Percentiles rank a stretch among this genome's conserved stretches.
phyloP scores from a whole-genome alignment of 1,139 yeast genomes.

The Suhomyces terraborum region DNA sequence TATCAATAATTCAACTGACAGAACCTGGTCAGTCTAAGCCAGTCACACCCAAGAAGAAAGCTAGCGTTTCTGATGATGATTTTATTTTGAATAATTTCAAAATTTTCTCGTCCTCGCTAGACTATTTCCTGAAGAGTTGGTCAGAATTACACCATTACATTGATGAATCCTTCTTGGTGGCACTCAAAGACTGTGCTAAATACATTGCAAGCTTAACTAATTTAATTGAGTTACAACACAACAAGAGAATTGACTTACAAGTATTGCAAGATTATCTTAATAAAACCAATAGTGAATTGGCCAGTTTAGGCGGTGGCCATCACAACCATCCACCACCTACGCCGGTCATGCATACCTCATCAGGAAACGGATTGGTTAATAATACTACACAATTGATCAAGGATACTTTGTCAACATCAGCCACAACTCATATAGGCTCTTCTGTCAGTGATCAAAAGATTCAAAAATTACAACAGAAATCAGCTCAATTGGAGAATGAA shows the following conservation, averaged over 20 bases:
- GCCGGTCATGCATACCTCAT: slow-evolving; percentile 29
- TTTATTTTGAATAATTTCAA: slow-evolving; percentile 35
- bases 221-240: slow-evolving; percentile 81
- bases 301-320: slow-evolving; percentile 56
- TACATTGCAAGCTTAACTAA: slow-evolving; percentile 76
- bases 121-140: slow-evolving; percentile 52
- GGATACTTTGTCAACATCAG: slow-evolving; percentile 49
- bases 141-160: slow-evolving; percentile 53
- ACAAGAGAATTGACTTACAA: slow-evolving; percentile 87
- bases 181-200: slow-evolving; percentile 84
- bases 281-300: slow-evolving; percentile 69
- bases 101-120: slow-evolving; percentile 47
- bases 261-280: slow-evolving; percentile 77
- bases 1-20: slow-evolving; percentile 54
- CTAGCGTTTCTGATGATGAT: slow-evolving; percentile 15
- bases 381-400: slow-evolving; percentile 49
- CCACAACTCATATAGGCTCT: slow-evolving; percentile 45
- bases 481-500: slow-evolving; percentile 48
- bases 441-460: slow-evolving; percentile 40
- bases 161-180: slow-evolving; percentile 80
- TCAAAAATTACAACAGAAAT: slow-evolving; percentile 34
- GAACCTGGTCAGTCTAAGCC: slow-evolving; percentile 14
- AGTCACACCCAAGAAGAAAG: slow-evolving; percentile 14
- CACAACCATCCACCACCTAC: slow-evolving; percentile 33
- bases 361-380: slow-evolving; percentile 40